Base-by-base conservation (phyloP, 1,284 basidiomycete genomes). In the Vanrija sp. region DNA sequence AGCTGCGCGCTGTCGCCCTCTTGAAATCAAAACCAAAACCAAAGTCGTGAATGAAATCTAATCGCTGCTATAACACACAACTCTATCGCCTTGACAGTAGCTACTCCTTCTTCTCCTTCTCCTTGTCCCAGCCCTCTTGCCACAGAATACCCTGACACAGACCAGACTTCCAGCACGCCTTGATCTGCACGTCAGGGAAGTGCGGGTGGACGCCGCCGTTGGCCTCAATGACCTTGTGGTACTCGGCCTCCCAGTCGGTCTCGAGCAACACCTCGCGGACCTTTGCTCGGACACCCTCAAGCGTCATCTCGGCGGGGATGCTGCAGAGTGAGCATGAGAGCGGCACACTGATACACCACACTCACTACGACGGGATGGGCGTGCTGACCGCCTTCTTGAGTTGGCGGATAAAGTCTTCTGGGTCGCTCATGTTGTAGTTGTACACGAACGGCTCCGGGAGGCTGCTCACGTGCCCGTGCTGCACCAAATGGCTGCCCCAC, bases 371-470 rank as follows among this genome's bases (percentile, higher is more conserved):
- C 38, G 60, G 60, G 18, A 73, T 69, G 0, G 69, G 64, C 6
- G 66, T 68, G 2, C 25, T 43, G 26, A 68, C 56, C 1, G 71
- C 71, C 46, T 40, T 49, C 15, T 59, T 54, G 9, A 71, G 51
- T 16, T 61, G 62, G 38, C 56, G 51, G 14, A 60, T 19, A 19
- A 71, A 42, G 21, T 62, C 51, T 15, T 64, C 66, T 29, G 63
- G 60, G 52, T 70, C 69, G 1, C 54, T 21, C 5, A 51, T 39
- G 16, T 61, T 58, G 57, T 75, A 73, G 6, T 57, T 57, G 55
- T 75, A 75, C 12, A 71, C 72, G 51, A 71, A 74, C 9, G 74
- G 74, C 28, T 66, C 60, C 42, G 72, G 72, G 19, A 74, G 49
- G 1, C 49, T 46, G 16, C 62, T 53, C 2, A 69, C 71, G 19